phyloP scores from a whole-genome alignment of 1,284 basidiomycete species.

The Marasmius tenuissimus region DNA sequence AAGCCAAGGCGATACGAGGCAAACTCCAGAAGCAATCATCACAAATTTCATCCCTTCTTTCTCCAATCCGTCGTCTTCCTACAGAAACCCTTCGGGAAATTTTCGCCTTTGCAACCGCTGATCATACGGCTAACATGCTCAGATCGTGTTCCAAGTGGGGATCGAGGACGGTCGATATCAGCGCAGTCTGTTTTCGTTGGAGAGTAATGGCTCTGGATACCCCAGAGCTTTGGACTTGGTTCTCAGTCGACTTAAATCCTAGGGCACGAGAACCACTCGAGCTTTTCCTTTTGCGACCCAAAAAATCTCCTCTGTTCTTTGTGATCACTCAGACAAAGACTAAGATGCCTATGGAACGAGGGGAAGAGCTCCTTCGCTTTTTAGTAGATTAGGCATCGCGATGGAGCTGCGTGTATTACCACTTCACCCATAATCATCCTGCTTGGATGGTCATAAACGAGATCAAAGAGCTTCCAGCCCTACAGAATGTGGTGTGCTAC shows the following conservation, averaged over 20 bases:
- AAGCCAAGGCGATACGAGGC: too few relatives aligned
- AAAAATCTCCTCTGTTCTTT: neutral
- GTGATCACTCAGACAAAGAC: neutral
- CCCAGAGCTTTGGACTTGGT: neutral
- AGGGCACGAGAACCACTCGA: neutral
- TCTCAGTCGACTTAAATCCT: neutral
- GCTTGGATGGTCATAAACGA: too few relatives aligned
- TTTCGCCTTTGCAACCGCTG: neutral
- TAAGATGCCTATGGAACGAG: too few relatives aligned
- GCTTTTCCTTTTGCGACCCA: neutral
- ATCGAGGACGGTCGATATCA: neutral
- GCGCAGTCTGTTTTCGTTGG: neutral
- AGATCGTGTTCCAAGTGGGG: neutral
- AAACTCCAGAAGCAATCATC: too few relatives aligned
- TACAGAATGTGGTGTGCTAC: too few relatives aligned
- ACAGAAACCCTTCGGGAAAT: neutral
- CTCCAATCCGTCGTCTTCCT: neutral
- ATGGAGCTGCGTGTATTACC: neutral
- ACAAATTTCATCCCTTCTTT: too few relatives aligned
- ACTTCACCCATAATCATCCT: too few relatives aligned
- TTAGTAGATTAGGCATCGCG: neutral
- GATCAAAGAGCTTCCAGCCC: too few relatives aligned
- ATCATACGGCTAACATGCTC: neutral
- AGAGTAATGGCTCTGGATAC: neutral
- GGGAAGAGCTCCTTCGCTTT: neutral